Evolutionary conservation across 768 basidiomycete genomes (phyloP), one percentile per base, ranked within the genome.

Genomic region (Agaricus subrufescens): DNA sequence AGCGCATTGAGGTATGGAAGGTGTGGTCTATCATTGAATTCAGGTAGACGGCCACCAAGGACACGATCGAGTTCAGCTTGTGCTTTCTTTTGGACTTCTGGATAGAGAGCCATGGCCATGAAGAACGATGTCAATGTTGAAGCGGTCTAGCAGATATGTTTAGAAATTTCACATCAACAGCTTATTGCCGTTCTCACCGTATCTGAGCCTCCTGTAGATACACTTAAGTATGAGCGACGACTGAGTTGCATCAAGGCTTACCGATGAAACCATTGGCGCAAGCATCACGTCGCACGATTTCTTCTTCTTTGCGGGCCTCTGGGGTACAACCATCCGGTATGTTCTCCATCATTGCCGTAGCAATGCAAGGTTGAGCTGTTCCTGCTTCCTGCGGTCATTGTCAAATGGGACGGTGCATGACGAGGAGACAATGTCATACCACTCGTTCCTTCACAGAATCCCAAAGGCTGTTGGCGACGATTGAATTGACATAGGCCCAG

Each of bases 1-100:
- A 72, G 47, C 0, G 71, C 73, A 23, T 63, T 63, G 10, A 73
- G 56, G 46, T 72, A 76, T 0, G 73, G 73, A 3, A 77, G 57
- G 4, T 46, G n/a, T 2, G 52, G 53, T 10, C 61, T 51, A 31
- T 61, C 60, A 3, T 65, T 67, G 15, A 71, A 54, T 0, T 59
- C 67, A 2, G 75, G 74, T 3, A 78, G 63, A 0, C 74, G 66
- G 19, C 66, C 62, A 38, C 46, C 19, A 3, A 49, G 55, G 19
- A 69, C 46, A 0, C 47, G 14, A 25, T 63, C 62, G 11, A 63
- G 44, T 29, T 51, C 50, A 1, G 50, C 58, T 39, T 63, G 62
- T 5, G 55, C 62, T 40, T 59, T 60, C 30, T 46, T 39, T 39
- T 64, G 63, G 15, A 60, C 51, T 11, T 59, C 34, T 0, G 63